phyloP scores from a whole-genome alignment of 1,284 basidiomycete species.

The Ustilago curta region DNA sequence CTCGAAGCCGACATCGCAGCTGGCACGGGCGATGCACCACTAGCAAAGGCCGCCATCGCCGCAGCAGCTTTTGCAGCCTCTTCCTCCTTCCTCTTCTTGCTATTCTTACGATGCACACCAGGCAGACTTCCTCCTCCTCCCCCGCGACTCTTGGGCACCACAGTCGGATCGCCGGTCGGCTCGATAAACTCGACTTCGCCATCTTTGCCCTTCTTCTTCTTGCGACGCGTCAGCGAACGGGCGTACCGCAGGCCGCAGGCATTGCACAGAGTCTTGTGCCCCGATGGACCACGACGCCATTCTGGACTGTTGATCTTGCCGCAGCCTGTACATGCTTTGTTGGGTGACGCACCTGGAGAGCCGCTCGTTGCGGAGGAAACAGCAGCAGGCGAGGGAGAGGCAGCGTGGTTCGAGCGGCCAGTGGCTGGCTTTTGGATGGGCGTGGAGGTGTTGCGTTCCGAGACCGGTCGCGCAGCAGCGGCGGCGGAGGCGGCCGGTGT shows the following conservation, averaged over 20 bases:
- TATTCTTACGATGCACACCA: constrained; percentile 54
- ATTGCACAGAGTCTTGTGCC: constrained; percentile 68
- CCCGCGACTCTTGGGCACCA: constrained; percentile 59
- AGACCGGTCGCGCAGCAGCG: constrained; percentile 8
- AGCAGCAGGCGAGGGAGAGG: constrained; percentile 27
- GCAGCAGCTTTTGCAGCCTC: constrained; percentile 30
- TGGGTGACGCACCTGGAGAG: constrained; percentile 24
- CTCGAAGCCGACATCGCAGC: constrained; percentile 3
- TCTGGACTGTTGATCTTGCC: constrained; percentile 80
- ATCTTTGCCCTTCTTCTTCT: constrained; percentile 62
- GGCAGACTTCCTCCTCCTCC: constrained; percentile 60
- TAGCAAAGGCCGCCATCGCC: not conserved
- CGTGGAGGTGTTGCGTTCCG: constrained; percentile 12
- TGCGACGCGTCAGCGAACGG: constrained; percentile 57
- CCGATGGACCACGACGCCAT: constrained; percentile 79
- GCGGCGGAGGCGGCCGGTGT: constrained; percentile 9
- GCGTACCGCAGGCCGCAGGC: constrained; percentile 67
- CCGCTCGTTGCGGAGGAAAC: constrained; percentile 13
- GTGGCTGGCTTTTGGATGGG: constrained; percentile 8
- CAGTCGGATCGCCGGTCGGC: constrained; percentile 54
- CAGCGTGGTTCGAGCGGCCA: constrained; percentile 5
- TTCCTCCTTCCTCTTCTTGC: constrained; percentile 49
- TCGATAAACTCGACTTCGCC: constrained; percentile 55
- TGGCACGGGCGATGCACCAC: not conserved
- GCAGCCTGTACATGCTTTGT: constrained; percentile 67